Evolutionary conservation across 306 rosid genomes (phyloP).

Genomic region (Alnus glutinosa): DNA sequence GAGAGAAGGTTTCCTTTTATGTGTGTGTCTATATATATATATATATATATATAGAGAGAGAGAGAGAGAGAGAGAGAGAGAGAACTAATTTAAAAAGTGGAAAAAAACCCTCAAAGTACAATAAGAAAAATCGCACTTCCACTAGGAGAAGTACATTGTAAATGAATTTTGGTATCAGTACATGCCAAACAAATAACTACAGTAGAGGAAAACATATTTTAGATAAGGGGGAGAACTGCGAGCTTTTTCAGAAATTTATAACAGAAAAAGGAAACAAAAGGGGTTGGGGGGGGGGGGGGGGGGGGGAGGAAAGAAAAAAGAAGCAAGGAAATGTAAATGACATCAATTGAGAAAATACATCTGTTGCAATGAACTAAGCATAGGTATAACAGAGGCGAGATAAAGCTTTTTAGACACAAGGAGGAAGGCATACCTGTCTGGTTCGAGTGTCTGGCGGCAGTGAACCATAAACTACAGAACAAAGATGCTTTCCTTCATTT

Average conservation of each 20-base stretch:
- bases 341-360: background rate
- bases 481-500: constrained; percentile 68
- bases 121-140: constrained; percentile 6
- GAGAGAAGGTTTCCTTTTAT: background rate
- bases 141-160: constrained; percentile 19
- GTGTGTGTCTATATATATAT: no score
- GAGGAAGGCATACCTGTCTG: constrained; percentile 69
- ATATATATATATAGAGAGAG: background rate
- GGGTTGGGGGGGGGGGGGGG: no score
- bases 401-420: constrained; percentile 21
- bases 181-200: constrained; percentile 12
- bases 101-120: constrained; percentile 10
- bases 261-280: background rate
- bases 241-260: background rate
- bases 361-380: background rate
- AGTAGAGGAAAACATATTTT: constrained; percentile 2
- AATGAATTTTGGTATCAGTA: constrained; percentile 3
- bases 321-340: background rate
- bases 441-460: constrained; percentile 98
- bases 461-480: constrained; percentile 97
- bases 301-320: background rate
- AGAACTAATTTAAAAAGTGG: constrained; percentile 15
- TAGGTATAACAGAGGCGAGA: constrained; percentile 12
- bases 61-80: background rate
- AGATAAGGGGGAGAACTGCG: no score